phyloP scores from a whole-genome alignment of 2,329 filamentous ascomycete genomes.

The Akanthomyces muscarius region DNA sequence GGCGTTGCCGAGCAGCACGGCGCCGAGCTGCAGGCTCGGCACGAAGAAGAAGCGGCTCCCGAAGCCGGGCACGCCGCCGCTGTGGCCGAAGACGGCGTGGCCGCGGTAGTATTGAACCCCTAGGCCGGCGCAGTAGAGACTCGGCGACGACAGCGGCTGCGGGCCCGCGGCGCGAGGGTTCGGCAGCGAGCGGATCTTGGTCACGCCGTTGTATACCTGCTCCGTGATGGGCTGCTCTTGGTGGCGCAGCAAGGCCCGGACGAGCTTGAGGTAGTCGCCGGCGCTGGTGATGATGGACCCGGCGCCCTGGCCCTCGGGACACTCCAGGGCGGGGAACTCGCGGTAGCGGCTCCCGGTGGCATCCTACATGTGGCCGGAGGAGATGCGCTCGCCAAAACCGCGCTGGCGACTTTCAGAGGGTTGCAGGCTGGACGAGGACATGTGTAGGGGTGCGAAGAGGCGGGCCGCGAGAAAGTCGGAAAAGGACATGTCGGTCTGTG shows the following conservation, averaged over 20 bases:
- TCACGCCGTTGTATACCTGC: neutral
- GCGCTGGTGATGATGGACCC: slow-evolving; percentile 15
- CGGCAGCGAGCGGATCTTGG: slow-evolving; percentile 1
- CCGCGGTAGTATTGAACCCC: slow-evolving; percentile 14
- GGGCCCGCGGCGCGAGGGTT: neutral
- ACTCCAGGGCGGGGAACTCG: slow-evolving; percentile 5
- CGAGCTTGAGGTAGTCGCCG: slow-evolving; percentile 9
- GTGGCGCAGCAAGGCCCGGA: slow-evolving; percentile 1
- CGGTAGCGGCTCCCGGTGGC: neutral
- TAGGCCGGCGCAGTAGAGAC: slow-evolving; percentile 12
- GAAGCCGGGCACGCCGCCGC: slow-evolving; percentile 14
- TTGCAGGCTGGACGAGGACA: slow-evolving; percentile 10
- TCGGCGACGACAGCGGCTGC: slow-evolving; percentile 9
- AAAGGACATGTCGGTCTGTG: neutral
- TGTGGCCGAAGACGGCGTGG: slow-evolving; percentile 11
- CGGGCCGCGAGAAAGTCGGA: slow-evolving; percentile 3
- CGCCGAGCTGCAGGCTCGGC: slow-evolving; percentile 10
- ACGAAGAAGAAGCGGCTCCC: slow-evolving; percentile 11
- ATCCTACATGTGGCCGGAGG: slow-evolving; percentile 13
- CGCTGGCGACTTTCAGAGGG: neutral
- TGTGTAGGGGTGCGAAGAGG: slow-evolving; percentile 10
- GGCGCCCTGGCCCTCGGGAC: slow-evolving; percentile 10
- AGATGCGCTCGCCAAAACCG: neutral
- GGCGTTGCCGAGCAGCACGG: slow-evolving; percentile 15
- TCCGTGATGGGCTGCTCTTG: neutral